A percentile compares a stretch with the other conserved stretches of the same genome.
Evolutionary conservation across 2,329 filamentous ascomycete genomes (phyloP).

Genomic region (Colletotrichum endophyticum): DNA sequence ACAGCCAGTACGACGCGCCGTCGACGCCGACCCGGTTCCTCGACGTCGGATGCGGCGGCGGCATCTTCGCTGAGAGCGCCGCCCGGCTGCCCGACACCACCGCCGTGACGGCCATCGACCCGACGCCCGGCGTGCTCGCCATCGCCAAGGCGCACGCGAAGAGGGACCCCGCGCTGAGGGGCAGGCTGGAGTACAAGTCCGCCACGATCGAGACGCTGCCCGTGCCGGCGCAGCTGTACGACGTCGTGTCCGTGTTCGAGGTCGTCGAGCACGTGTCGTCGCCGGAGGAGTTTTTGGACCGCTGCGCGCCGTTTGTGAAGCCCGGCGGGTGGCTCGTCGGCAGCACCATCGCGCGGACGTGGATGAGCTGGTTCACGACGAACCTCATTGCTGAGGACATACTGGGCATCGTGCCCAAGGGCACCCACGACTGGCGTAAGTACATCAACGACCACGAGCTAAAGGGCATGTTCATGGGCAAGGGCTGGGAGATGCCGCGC

Average conservation of each 20-base stretch:
- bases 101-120: constrained; percentile 78
- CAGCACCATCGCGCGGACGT: constrained; percentile 90
- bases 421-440: constrained; percentile 96
- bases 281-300: constrained; percentile 75
- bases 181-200: constrained; percentile 75
- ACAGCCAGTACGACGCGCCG: constrained; percentile 50
- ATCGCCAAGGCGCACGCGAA: constrained; percentile 79
- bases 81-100: constrained; percentile 69
- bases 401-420: constrained; percentile 83
- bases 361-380: constrained; percentile 89
- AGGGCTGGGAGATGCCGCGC: constrained; percentile 64
- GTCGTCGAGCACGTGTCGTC: constrained; percentile 91
- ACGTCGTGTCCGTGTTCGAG: constrained; percentile 89
- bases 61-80: constrained; percentile 92
- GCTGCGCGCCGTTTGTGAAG: constrained; percentile 75
- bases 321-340: constrained; percentile 94
- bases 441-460: constrained; percentile 91
- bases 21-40: constrained; percentile 64
- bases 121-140: constrained; percentile 73
- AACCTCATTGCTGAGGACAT: constrained; percentile 91
- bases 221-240: constrained; percentile 58
- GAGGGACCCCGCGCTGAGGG: constrained; percentile 70
- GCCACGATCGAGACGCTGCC: constrained; percentile 75
- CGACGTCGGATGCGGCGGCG: constrained; percentile 93
- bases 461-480: constrained; percentile 56